Evolutionary conservation across 2,329 filamentous ascomycete species (phyloP), one percentile per base, ranked within the genome.

Genomic region (Simplicillium sp.): DNA sequence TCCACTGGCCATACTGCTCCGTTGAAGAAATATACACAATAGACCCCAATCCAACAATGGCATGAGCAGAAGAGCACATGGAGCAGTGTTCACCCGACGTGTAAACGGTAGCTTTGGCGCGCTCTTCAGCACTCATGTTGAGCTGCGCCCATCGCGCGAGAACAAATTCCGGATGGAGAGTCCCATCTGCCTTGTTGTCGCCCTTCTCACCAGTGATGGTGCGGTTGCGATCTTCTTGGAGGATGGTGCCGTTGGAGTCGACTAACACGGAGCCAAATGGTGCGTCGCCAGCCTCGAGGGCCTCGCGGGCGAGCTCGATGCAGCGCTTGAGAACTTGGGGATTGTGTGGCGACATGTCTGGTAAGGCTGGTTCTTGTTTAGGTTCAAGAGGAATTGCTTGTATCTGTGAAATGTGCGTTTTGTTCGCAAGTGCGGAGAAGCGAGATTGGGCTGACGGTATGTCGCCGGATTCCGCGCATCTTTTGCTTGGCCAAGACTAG

Each of bases 251-350:
- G 4, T 43, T 29, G 16, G 38, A 37, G 17, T 51, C 50, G 38
- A 62, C 59, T 17, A 63, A 53, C 12, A 63, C 56, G 15, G 60
- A 61, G 33, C 60, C 60, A 20, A 63, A 63, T 11, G 60, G 60
- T 15, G 50, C 49, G 39, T 63, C 57, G 35, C 60, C 60, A 4
- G 59, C 59, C 16, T 59, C 46, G 20, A 62, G 50, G n/a, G 60
- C 58, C 42, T 63, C 57, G 6, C 51, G 47, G 36, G 60, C 60
- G n/a, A 61, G 59, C 39, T 48, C 49, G 32, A 62, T 38, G 41
- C 50, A 51, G 18, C 44, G 50, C 15, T 36, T 36, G 15, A 36
- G 15, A 15, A 18, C 14, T 3, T 14, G 9, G 13, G 11, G 11
- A 36, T 36, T 18, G 11, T 16, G 34, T 11, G 5, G 20, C 20